phyloP scores from a whole-genome alignment of 2,329 filamentous ascomycete genomes.

The Calycina herbarum region DNA sequence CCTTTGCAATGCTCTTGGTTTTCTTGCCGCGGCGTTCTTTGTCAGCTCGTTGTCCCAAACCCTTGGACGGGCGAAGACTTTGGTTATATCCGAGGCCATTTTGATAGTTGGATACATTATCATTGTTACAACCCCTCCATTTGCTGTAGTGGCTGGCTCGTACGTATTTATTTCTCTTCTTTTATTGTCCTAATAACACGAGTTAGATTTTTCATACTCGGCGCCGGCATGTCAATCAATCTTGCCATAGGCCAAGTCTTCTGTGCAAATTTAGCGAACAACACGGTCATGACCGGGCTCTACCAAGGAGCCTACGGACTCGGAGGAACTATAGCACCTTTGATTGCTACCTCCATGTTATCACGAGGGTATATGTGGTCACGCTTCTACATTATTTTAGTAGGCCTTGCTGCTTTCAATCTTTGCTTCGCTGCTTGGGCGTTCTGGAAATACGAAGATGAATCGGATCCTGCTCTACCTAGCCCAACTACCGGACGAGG shows the following conservation, averaged over 20 bases:
- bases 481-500: constrained; percentile 40
- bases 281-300: constrained; percentile 55
- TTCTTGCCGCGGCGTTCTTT: too few species aligned
- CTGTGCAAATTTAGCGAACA: constrained; percentile 51
- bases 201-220: constrained; percentile 60
- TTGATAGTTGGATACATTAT: constrained; percentile 60
- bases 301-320: constrained; percentile 67
- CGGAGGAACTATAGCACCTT: constrained; percentile 63
- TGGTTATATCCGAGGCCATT: too few species aligned
- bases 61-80: too few species aligned
- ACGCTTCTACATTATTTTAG: constrained; percentile 67
- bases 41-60: too few species aligned
- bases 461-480: constrained; percentile 55
- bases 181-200: background rate
- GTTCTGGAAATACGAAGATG: constrained; percentile 67
- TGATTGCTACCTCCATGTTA: constrained; percentile 67
- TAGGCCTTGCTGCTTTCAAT: constrained; percentile 58
- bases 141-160: constrained; percentile 60
- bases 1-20: too few species aligned
- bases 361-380: constrained; percentile 66
- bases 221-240: constrained; percentile 54
- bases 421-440: constrained; percentile 59
- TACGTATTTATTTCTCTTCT: constrained; percentile 32
- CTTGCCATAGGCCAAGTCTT: constrained; percentile 60
- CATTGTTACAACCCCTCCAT: constrained; percentile 66